Base-by-base conservation (phyloP, 495 filamentous ascomycete species). In the Penicillium malachiteum region DNA sequence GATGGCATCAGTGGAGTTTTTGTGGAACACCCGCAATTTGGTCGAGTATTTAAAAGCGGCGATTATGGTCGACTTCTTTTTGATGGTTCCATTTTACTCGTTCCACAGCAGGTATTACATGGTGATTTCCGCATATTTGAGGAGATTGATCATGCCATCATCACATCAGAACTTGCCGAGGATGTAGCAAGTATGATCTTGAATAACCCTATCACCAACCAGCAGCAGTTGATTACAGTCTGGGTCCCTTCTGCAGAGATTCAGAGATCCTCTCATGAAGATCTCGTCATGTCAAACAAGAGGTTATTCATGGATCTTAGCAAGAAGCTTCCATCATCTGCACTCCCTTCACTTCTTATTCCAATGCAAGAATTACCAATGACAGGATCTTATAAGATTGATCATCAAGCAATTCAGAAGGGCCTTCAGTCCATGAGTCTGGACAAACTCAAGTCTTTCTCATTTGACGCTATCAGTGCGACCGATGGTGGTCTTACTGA, bases 61-160 rank as follows among this genome's bases (percentile, higher is more conserved):
- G 87, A 92, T 63, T 68, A 87, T 32, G 90, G 87, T 0, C 75
- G 89, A 30, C 72, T 92, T 65, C 78, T 93, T 17, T 73, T 82
- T 0, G 86, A 92, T 65, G 86, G 87, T 0, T 81, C 81, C 7
- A 73, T 91, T 21, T 64, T 84, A 11, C 85, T 88, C 52, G 63
- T 75, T 26, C 83, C 84, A 7, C 62, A 78, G 2, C 21, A 26
- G 21, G 21, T 26, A 26, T 26, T 26, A 2, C 85, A 88, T 57
- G 83, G 82, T 31, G 81, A 88, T 54, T 70, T 81, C 17, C 77
- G 89, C 31, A 84, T 87, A 50, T 72, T 92, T 11, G 77, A 79
- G 1, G 89, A 93, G 59, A 83, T 95, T 55, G 85, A 81, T 45
- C 70, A 72, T n/a, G 68, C 66, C 14, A 58, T 90, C 9, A 56